Conservation (phyloP, 2,329 filamentous ascomycete genomes). For the Septoria linicola region DNA sequence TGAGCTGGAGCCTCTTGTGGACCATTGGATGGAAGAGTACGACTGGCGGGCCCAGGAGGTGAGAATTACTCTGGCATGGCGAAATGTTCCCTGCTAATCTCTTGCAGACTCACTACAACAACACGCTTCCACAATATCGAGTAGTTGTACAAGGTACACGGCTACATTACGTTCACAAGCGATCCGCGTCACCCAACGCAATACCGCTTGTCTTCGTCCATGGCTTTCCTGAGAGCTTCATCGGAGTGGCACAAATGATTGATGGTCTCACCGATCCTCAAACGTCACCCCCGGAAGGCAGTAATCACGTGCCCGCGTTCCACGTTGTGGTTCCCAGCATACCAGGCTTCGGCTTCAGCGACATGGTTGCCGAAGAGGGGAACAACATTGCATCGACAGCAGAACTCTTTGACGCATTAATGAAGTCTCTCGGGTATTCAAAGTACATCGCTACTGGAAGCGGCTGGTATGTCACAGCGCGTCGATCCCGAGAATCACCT, state of each 20-base stretch:
- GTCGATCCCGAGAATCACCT: neutral
- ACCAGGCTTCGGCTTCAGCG: conserved; percentile 67
- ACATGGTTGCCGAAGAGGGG: conserved; percentile 54
- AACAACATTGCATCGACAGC: conserved; percentile 56
- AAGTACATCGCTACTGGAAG: conserved; percentile 59
- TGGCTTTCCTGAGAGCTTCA: conserved; percentile 64
- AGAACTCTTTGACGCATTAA: conserved; percentile 57
- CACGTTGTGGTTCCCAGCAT: conserved; percentile 66
- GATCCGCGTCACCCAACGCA: conserved; percentile 54
- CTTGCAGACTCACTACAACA: conserved; percentile 51
- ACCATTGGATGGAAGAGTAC: conserved; percentile 62
- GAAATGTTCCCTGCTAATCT: neutral
- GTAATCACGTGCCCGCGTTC: conserved; percentile 51
- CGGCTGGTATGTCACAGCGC: conserved; percentile 50
- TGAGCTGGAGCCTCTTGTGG: conserved; percentile 61
- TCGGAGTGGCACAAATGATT: conserved; percentile 59
- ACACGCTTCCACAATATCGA: conserved; percentile 62
- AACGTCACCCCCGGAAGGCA: conserved; percentile 37
- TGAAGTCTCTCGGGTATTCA: conserved; percentile 60
- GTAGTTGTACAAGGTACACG: conserved; percentile 53
- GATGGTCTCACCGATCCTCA: conserved; percentile 56
- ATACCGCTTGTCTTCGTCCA: conserved; percentile 64
- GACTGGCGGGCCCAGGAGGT: conserved; percentile 62
- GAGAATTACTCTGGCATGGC: neutral
- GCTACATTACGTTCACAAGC: conserved; percentile 65